These are phyloP conservation scores for Fusarium dlaminii DNA, from an alignment of 2,329 filamentous ascomycete species.

Conservation along the genomic window DNA sequence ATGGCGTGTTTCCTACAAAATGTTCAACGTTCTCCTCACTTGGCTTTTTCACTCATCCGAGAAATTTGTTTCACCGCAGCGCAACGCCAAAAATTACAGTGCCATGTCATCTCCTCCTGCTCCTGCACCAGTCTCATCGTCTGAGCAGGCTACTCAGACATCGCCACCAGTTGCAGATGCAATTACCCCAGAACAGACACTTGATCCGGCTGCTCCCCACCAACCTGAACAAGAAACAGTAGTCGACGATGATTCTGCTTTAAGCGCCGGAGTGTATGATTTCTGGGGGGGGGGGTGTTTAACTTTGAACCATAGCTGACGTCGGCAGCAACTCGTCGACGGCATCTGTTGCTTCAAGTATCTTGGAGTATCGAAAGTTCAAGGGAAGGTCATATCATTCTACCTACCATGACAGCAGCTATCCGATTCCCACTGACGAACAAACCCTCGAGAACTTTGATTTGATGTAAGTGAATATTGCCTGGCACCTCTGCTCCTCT, in stretches of 20 bases:
- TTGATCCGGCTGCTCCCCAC: background rate
- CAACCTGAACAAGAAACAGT: background rate
- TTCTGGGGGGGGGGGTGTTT: accelerated
- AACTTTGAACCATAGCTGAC: background rate
- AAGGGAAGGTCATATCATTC: conserved; percentile 13
- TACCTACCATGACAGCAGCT: background rate
- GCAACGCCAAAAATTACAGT: no score
- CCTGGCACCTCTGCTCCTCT: no score
- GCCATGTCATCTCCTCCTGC: background rate
- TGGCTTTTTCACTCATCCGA: background rate
- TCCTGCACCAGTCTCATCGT: background rate
- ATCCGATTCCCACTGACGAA: conserved; percentile 7
- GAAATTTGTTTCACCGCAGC: no score
- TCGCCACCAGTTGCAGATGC: background rate
- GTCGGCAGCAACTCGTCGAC: background rate
- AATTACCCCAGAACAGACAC: background rate
- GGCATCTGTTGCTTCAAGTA: conserved; percentile 4
- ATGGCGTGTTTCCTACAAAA: background rate
- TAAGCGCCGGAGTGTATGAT: background rate
- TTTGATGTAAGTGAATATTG: background rate
- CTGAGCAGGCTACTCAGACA: background rate
- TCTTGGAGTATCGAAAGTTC: conserved; percentile 18
- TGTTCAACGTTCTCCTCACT: background rate
- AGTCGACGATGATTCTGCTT: background rate
- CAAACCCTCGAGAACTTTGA: conserved; percentile 11